phyloP scores from a whole-genome alignment of 1,139 yeast species.

The Debaryomyces udenii region DNA sequence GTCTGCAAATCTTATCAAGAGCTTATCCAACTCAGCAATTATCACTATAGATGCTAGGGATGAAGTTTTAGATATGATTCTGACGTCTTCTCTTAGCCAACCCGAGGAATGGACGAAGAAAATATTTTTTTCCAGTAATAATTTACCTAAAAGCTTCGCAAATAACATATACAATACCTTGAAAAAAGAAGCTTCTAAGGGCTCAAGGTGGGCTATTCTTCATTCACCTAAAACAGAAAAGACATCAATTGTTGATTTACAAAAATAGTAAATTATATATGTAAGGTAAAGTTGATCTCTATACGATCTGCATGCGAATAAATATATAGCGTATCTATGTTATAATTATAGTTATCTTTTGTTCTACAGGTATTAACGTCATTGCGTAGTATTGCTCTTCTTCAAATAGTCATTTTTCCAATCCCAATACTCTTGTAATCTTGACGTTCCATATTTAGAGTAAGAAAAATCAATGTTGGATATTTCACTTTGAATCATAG shows the following conservation, averaged over 20 bases:
- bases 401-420: constrained; percentile 51
- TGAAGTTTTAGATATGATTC: constrained; percentile 81
- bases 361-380: too few species aligned
- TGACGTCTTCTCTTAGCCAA: constrained; percentile 71
- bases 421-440: constrained; percentile 69
- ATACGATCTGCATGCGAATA: constrained; percentile 6
- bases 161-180: constrained; percentile 70
- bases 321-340: constrained; percentile 1
- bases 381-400: background rate
- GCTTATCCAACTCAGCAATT: constrained; percentile 66
- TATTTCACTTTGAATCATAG: constrained; percentile 71
- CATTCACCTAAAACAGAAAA: constrained; percentile 75
- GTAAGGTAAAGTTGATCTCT: background rate
- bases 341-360: background rate
- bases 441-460: constrained; percentile 56
- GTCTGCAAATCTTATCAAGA: constrained; percentile 55
- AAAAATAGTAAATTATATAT: constrained; percentile 36
- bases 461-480: constrained; percentile 78
- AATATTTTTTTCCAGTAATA: constrained; percentile 65
- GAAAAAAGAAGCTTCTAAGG: constrained; percentile 70
- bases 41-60: constrained; percentile 78
- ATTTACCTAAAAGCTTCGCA: constrained; percentile 74
- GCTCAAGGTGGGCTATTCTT: constrained; percentile 72
- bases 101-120: constrained; percentile 90
- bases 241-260: constrained; percentile 67